Percentiles rank a stretch among this genome's conserved stretches.
These are phyloP conservation scores for Colletotrichum neosansevieriae DNA, from an alignment of 2,329 filamentous ascomycete genomes.

Conservation along the genomic window DNA sequence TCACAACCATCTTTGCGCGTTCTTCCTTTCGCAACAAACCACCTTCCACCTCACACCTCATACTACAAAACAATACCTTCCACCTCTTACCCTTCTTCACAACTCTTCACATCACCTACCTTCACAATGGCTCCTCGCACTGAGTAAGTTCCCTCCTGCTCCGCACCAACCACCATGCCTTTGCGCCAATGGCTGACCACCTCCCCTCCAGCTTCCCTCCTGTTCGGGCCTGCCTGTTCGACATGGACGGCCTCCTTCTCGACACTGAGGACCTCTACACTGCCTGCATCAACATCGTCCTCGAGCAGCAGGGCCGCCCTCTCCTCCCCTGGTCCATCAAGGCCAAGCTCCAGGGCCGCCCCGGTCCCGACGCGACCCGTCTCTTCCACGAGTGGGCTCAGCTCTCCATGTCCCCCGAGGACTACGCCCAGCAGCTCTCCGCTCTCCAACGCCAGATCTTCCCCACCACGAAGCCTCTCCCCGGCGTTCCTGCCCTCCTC, in stretches of 20 bases:
- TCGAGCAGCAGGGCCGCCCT: conserved; percentile 79
- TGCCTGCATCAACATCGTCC: conserved; percentile 82
- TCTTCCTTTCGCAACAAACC: not conserved
- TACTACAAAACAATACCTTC: not conserved
- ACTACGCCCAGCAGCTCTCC: conserved; percentile 72
- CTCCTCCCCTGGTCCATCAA: conserved; percentile 93
- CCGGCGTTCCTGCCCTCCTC: conserved; percentile 81
- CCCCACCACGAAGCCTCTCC: conserved; percentile 78
- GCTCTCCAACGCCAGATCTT: conserved; percentile 80
- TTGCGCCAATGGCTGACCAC: not conserved
- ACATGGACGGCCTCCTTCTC: conserved; percentile 98
- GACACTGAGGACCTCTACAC: conserved; percentile 95
- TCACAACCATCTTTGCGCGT: not conserved
- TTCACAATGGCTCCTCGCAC: conserved; percentile 56
- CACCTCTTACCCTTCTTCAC: not conserved
- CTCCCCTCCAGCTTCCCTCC: conserved; percentile 73
- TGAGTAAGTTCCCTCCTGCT: conserved; percentile 53
- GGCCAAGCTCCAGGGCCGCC: conserved; percentile 79
- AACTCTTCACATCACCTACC: conserved; percentile 16
- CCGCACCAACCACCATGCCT: conserved; percentile 46
- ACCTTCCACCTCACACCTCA: not conserved
- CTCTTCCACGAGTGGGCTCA: conserved; percentile 83
- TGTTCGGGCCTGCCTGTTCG: conserved; percentile 92
- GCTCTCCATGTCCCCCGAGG: conserved; percentile 78
- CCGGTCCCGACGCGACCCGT: conserved; percentile 63